Evolutionary conservation across 805 yeast genomes (phyloP).

Genomic region (Candida arabinofermentans): DNA sequence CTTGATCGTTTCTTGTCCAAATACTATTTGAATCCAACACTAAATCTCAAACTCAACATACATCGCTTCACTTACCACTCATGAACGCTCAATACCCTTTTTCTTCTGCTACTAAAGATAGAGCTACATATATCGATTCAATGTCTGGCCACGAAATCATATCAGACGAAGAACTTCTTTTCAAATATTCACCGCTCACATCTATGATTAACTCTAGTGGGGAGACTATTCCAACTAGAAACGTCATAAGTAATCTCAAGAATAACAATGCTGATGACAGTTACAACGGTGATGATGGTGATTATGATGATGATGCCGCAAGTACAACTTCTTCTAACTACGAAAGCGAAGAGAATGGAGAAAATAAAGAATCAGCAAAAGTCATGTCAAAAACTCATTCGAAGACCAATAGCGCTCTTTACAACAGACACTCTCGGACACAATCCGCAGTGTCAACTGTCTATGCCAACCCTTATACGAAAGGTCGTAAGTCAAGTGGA

Average conservation of each 20-base stretch:
- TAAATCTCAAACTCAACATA: too few relatives aligned
- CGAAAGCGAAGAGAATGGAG: too few relatives aligned
- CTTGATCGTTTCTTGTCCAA: too few relatives aligned
- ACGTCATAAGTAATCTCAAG: background rate
- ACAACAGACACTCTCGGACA: background rate
- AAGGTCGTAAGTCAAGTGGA: background rate
- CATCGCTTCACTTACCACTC: too few relatives aligned
- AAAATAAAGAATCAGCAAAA: too few relatives aligned
- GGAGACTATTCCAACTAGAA: background rate
- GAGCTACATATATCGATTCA: background rate
- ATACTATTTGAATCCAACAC: too few relatives aligned
- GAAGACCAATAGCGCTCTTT: too few relatives aligned
- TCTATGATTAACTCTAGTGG: background rate
- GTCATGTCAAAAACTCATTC: too few relatives aligned
- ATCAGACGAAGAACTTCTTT: background rate
- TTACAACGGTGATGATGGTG: background rate
- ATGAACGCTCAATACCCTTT: conserved; percentile 6
- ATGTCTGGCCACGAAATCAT: background rate
- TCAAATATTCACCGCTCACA: background rate
- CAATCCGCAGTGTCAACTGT: background rate
- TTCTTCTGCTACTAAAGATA: background rate
- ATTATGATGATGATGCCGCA: background rate
- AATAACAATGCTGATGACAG: background rate
- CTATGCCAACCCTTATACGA: conserved; percentile 8
- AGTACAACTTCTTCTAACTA: conserved; percentile 7